phyloP scores from a whole-genome alignment of 257 asterid genomes.

The Gentiana macrophylla region DNA sequence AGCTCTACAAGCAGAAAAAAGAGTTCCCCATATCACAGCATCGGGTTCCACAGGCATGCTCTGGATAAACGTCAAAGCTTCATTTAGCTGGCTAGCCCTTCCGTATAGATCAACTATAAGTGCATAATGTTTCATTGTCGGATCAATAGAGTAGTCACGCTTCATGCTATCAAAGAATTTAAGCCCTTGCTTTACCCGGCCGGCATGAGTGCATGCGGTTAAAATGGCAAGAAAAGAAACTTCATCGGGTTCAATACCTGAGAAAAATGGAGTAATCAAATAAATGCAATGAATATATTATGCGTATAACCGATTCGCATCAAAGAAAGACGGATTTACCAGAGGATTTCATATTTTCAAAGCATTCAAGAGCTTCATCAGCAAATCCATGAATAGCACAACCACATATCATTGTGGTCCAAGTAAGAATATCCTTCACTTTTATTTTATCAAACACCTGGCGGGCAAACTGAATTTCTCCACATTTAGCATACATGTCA shows the following conservation, averaged over 20 bases:
- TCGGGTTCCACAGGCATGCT: slow-evolving; percentile 28
- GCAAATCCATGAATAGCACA: slow-evolving; percentile 31
- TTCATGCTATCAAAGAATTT: slow-evolving; percentile 23
- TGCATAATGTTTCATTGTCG: slow-evolving; percentile 34
- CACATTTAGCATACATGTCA: slow-evolving; percentile 40
- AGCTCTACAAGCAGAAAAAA: slow-evolving; percentile 36
- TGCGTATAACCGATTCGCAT: too few relatives aligned
- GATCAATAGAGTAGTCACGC: slow-evolving; percentile 19
- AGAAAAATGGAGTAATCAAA: background rate
- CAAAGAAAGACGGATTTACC: slow-evolving; percentile 8
- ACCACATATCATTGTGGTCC: slow-evolving; percentile 38
- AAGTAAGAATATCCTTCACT: slow-evolving; percentile 26
- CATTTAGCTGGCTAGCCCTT: slow-evolving; percentile 29
- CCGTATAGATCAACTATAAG: slow-evolving; percentile 28
- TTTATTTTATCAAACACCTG: slow-evolving; percentile 20
- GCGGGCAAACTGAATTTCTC: slow-evolving; percentile 23
- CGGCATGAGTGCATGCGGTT: slow-evolving; percentile 34
- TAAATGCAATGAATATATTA: too few relatives aligned
- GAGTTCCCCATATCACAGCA: slow-evolving; percentile 33
- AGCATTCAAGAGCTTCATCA: slow-evolving; percentile 25
- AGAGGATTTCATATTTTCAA: slow-evolving; percentile 22
- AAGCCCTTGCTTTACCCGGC: slow-evolving; percentile 31
- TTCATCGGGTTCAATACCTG: slow-evolving; percentile 29
- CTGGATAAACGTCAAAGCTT: slow-evolving; percentile 25
- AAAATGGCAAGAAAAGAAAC: slow-evolving; percentile 26